Evolutionary conservation across 371 early-diverging fungal genomes (phyloP).

Genomic region (Mortierella sp.): DNA sequence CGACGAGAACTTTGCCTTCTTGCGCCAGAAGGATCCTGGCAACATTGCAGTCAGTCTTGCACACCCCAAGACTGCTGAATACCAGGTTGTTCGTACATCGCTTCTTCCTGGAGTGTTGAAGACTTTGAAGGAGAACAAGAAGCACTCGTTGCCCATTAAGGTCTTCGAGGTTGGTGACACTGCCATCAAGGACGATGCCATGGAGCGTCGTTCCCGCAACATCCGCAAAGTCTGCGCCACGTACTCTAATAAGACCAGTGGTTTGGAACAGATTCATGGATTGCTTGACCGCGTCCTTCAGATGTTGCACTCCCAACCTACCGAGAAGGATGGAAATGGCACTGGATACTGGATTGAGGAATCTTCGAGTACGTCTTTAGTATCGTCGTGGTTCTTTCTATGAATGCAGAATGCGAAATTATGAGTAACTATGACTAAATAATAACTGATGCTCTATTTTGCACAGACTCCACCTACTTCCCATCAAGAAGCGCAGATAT

Average conservation of each 20-base stretch:
- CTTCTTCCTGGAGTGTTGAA: slow-evolving; percentile 98
- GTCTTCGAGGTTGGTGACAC: slow-evolving; percentile 99
- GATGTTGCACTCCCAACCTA: slow-evolving; percentile 75
- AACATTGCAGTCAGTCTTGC: slow-evolving; percentile 88
- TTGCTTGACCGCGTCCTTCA: slow-evolving; percentile 92
- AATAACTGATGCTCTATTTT: not conserved
- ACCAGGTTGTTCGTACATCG: slow-evolving; percentile 96
- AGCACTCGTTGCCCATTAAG: slow-evolving; percentile 93
- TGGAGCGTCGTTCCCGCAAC: slow-evolving; percentile 91
- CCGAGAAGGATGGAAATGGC: slow-evolving; percentile 57
- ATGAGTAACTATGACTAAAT: not conserved
- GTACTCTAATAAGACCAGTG: slow-evolving; percentile 89
- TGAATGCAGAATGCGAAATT: not conserved
- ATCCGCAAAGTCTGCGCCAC: slow-evolving; percentile 92
- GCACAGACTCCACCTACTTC: slow-evolving; percentile 87
- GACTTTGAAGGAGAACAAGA: slow-evolving; percentile 94
- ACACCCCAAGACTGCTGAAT: slow-evolving; percentile 98
- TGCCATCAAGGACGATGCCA: slow-evolving; percentile 85
- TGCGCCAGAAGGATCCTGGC: slow-evolving; percentile 83
- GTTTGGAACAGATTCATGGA: slow-evolving; percentile 96
- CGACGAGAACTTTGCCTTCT: slow-evolving; percentile 94
- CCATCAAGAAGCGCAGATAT: slow-evolving; percentile 93
- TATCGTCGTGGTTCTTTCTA: not conserved
- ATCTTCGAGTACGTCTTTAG: slow-evolving; percentile 70
- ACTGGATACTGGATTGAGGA: slow-evolving; percentile 89